Evolutionary conservation across 352 stramenopile species (phyloP).

Genomic region (Pythium sukuiense): DNA sequence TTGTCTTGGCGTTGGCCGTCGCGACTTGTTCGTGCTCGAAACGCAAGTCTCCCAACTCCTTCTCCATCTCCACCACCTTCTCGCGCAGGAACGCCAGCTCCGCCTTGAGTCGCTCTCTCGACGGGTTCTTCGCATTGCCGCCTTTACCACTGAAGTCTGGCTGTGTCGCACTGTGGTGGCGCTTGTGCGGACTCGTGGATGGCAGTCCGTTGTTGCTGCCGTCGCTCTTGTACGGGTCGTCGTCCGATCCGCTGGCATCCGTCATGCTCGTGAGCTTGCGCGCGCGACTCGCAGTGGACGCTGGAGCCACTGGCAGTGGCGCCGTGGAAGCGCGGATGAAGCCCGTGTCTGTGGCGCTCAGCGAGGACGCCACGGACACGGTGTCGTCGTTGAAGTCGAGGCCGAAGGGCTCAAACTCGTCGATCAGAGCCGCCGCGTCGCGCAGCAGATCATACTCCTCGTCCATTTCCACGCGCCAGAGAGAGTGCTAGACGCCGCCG

Average conservation of each 20-base stretch:
- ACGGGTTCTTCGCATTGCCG: constrained; percentile 34
- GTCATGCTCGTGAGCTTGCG: not conserved
- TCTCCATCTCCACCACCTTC: constrained; percentile 47
- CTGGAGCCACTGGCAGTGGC: constrained; percentile 14
- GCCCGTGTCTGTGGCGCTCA: constrained; percentile 19
- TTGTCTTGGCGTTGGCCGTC: constrained; percentile 24
- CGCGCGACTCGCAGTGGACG: not conserved
- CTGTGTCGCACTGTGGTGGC: not conserved
- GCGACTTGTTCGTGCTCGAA: constrained; percentile 24
- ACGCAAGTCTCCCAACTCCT: constrained; percentile 34
- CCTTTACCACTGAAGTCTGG: not conserved
- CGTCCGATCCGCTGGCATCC: constrained; percentile 16
- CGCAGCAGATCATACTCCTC: constrained; percentile 27
- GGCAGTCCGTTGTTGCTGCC: constrained; percentile 11
- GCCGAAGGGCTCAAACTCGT: constrained; percentile 22
- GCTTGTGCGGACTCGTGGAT: constrained; percentile 3
- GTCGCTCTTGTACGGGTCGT: constrained; percentile 24
- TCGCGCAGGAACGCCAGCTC: constrained; percentile 44
- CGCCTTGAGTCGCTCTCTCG: constrained; percentile 46
- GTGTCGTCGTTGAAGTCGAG: constrained; percentile 22
- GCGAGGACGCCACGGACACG: not conserved
- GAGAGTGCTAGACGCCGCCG: not conserved
- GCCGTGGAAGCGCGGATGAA: constrained; percentile 26
- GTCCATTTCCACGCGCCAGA: constrained; percentile 9
- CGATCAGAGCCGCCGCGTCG: constrained; percentile 25